phyloP scores from a whole-genome alignment of 257 asterid genomes.

The Solanum rostratum region DNA sequence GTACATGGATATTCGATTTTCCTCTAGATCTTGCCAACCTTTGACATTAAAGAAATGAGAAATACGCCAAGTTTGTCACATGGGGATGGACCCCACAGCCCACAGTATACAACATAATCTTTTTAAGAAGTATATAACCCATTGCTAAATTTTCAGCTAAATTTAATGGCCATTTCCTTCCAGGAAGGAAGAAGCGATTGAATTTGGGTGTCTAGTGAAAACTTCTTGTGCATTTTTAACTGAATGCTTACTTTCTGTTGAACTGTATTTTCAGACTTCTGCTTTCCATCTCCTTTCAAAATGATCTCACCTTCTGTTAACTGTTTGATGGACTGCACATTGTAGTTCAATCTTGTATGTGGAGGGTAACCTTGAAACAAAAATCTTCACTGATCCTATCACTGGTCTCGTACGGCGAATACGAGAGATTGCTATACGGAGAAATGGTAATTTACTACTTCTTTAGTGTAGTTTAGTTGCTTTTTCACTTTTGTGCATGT shows the following conservation, averaged over 20 bases:
- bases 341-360: conserved; percentile 59
- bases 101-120: background rate
- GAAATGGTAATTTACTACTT: conserved; percentile 41
- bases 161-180: background rate
- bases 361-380: conserved; percentile 86
- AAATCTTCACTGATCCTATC: conserved; percentile 65
- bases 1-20: too few relatives aligned
- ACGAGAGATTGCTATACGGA: conserved; percentile 67
- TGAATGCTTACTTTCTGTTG: background rate
- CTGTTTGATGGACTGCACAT: background rate
- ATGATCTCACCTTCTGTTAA: background rate
- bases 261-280: background rate
- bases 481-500: background rate
- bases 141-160: background rate
- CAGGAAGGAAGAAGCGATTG: background rate
- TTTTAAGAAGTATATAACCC: background rate
- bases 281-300: background rate
- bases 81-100: too few relatives aligned
- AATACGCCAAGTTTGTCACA: too few relatives aligned
- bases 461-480: background rate
- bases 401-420: conserved; percentile 76
- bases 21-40: too few relatives aligned
- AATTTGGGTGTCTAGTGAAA: background rate
- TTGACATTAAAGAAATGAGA: too few relatives aligned
- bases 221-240: background rate